These are phyloP conservation scores for Selaginella moellendorffii DNA, from an alignment of 75 land plant species.

Conservation along the genomic window DNA sequence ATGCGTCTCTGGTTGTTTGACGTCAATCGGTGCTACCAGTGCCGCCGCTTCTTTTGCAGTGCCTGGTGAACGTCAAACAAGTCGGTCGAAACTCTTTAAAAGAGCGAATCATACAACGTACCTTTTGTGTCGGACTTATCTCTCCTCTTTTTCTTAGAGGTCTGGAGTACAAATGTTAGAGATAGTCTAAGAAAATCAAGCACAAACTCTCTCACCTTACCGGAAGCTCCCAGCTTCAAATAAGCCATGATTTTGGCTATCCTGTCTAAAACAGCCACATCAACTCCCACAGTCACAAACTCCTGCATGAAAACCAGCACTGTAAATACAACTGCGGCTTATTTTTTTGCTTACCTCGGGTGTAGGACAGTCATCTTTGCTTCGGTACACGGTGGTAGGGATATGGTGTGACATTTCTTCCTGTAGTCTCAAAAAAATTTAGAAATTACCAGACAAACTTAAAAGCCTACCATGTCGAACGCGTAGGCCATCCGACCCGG, in stretches of 20 bases:
- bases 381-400: conserved; percentile 92
- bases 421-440: too few relatives aligned
- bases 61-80: neutral
- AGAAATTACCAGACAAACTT: too few relatives aligned
- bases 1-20: too few relatives aligned
- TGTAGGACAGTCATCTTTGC: conserved; percentile 95
- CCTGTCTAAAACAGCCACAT: conserved; percentile 86
- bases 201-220: conserved; percentile 32
- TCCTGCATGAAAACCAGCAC: too few relatives aligned
- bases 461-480: conserved; percentile 51
- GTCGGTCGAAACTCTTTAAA: too few relatives aligned
- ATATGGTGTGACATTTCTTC: conserved; percentile 68
- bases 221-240: conserved; percentile 96
- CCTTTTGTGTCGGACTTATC: too few relatives aligned
- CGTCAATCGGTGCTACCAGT: too few relatives aligned
- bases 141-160: conserved; percentile 90
- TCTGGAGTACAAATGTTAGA: conserved; percentile 18
- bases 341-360: conserved; percentile 50
- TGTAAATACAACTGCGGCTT: too few relatives aligned
- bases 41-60: neutral
- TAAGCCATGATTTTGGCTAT: conserved; percentile 98
- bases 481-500: conserved; percentile 93
- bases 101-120: too few relatives aligned
- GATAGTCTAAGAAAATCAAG: neutral
- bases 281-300: conserved; percentile 87